phyloP scores from a whole-genome alignment of 257 asterid species.

The Perilla frutescens region DNA sequence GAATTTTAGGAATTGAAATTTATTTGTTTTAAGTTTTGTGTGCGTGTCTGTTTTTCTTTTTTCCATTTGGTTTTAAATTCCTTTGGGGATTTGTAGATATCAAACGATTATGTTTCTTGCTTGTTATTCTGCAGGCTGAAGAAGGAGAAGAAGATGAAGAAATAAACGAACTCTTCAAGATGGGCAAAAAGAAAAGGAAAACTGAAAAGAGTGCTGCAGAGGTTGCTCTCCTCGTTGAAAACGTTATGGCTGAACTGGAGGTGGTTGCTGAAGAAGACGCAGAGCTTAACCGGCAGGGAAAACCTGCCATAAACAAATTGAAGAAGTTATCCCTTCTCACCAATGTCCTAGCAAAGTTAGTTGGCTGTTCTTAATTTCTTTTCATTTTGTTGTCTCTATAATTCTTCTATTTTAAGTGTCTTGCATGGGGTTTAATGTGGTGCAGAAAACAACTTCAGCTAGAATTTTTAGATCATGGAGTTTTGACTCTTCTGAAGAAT shows the following conservation, averaged over 20 bases:
- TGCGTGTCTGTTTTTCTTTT: background rate
- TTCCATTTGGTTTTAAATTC: background rate
- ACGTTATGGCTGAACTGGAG: conserved; percentile 89
- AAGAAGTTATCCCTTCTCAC: conserved; percentile 83
- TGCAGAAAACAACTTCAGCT: conserved; percentile 94
- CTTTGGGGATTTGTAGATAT: background rate
- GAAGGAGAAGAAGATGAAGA: conserved; percentile 91
- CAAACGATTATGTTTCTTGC: conserved; percentile 26
- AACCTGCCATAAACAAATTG: conserved; percentile 85
- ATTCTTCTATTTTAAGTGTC: background rate
- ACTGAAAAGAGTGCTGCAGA: conserved; percentile 85
- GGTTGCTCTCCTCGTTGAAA: conserved; percentile 74
- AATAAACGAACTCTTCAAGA: conserved; percentile 71
- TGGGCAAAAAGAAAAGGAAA: conserved; percentile 81
- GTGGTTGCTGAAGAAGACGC: conserved; percentile 93
- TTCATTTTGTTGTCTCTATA: conserved; percentile 15
- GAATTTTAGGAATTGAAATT: background rate
- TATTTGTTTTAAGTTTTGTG: background rate
- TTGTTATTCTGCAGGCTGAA: conserved; percentile 59
- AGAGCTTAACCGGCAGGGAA: conserved; percentile 71
- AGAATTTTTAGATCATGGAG: conserved; percentile 91
- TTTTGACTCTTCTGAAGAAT: conserved; percentile 70
- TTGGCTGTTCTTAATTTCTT: conserved; percentile 16
- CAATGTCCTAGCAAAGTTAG: conserved; percentile 86
- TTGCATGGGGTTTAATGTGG: conserved; percentile 34